Conservation (phyloP, 495 filamentous ascomycete genomes). For the Neurospora hispaniola region DNA sequence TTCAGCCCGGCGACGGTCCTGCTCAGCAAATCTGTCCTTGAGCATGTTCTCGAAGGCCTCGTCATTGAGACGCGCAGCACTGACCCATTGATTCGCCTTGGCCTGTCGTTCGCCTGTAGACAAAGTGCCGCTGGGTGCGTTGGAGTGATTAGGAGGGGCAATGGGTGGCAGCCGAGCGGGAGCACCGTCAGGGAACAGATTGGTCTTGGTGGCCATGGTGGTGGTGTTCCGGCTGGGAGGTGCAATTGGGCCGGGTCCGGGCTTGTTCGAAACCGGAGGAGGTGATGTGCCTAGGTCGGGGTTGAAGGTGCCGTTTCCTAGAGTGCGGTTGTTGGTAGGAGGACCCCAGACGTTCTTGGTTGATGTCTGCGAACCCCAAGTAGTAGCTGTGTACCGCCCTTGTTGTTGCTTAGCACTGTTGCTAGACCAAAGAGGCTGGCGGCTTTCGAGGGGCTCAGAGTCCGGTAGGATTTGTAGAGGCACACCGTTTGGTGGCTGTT, state of each 20-base stretch:
- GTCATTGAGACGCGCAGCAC: constrained; percentile 15
- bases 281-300: constrained; percentile 42
- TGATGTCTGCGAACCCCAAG: constrained; percentile 28
- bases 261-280: constrained; percentile 23
- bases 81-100: constrained; percentile 9
- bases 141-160: constrained; percentile 23
- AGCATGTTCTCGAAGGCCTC: constrained; percentile 16
- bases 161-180: constrained; percentile 26
- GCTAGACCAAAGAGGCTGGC: constrained; percentile 2
- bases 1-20: constrained; percentile 19
- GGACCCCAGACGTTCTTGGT: constrained; percentile 65
- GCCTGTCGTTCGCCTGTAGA: constrained; percentile 3
- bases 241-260: constrained; percentile 36
- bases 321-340: constrained; percentile 54
- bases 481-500: constrained; percentile 7
- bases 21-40: constrained; percentile 16
- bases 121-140: background rate
- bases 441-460: constrained; percentile 8
- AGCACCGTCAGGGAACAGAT: constrained; percentile 8
- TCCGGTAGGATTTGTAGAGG: constrained; percentile 2
- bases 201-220: background rate
- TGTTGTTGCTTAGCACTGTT: constrained; percentile 14
- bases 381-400: constrained; percentile 27
- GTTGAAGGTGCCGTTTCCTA: constrained; percentile 75
- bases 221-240: constrained; percentile 15